Percentiles rank a stretch among this genome's conserved stretches.
Evolutionary conservation across 176 grass and related monocot species (phyloP).

Genomic region (Elaeis guineensis): DNA sequence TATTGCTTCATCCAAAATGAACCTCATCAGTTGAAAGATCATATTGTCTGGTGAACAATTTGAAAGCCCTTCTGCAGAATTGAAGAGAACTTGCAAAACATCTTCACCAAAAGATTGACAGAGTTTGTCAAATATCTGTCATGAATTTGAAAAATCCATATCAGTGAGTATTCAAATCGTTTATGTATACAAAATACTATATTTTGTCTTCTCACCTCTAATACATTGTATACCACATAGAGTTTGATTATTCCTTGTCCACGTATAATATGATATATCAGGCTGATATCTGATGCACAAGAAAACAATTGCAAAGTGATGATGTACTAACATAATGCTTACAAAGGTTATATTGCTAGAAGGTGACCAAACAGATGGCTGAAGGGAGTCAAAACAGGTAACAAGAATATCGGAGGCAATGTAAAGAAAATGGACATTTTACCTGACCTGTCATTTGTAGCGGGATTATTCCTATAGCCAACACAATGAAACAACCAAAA

Average conservation of each 20-base stretch:
- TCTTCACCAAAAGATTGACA: slow-evolving; percentile 99
- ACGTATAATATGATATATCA: slow-evolving; percentile 99
- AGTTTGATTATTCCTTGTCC: slow-evolving; percentile 95
- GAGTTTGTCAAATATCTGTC: slow-evolving; percentile 95
- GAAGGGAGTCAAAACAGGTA: too few species aligned
- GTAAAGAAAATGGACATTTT: too few species aligned
- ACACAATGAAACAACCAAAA: slow-evolving; percentile 94
- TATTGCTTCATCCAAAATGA: slow-evolving; percentile 77
- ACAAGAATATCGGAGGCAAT: too few species aligned
- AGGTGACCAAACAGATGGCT: too few species aligned
- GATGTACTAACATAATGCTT: not conserved
- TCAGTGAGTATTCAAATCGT: slow-evolving; percentile 1
- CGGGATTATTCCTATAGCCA: slow-evolving; percentile 75
- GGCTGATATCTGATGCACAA: slow-evolving; percentile 87
- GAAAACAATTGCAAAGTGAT: slow-evolving; percentile 20
- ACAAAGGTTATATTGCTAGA: too few species aligned
- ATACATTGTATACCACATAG: slow-evolving; percentile 97
- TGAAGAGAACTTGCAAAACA: slow-evolving; percentile 92
- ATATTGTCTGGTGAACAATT: slow-evolving; percentile 52
- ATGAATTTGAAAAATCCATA: slow-evolving; percentile 10
- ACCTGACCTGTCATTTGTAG: slow-evolving; percentile 81
- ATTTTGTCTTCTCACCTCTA: slow-evolving; percentile 69
- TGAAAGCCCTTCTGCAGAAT: slow-evolving; percentile 90
- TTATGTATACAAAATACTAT: slow-evolving; percentile 11
- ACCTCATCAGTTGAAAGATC: slow-evolving; percentile 64